Conservation (phyloP, 2,329 filamentous ascomycete genomes). For the Orbilia blumenaviensis region DNA sequence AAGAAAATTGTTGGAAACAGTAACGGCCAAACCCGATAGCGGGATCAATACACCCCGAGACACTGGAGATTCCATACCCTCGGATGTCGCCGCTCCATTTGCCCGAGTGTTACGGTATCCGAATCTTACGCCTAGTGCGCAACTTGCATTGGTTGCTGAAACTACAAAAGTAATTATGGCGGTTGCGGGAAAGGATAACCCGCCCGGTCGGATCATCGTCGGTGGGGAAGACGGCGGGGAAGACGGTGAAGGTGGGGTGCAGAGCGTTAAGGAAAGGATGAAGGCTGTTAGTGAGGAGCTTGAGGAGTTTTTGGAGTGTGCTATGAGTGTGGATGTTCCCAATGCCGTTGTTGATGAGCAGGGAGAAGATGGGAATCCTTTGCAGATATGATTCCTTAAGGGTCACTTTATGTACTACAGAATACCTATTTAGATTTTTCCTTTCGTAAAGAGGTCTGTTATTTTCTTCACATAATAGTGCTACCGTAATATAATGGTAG, state of each 20-base stretch:
- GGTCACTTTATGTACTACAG: background rate
- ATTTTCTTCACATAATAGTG: background rate
- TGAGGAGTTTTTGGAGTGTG: slow-evolving; percentile 94
- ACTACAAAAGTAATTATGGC: slow-evolving; percentile 90
- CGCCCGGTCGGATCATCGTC: slow-evolving; percentile 91
- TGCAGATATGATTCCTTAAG: background rate
- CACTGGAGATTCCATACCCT: background rate
- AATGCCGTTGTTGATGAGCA: slow-evolving; percentile 48
- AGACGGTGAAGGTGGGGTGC: slow-evolving; percentile 67
- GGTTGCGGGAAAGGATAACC: slow-evolving; percentile 95
- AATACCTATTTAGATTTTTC: background rate
- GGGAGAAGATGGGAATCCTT: slow-evolving; percentile 21
- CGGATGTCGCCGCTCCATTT: slow-evolving; percentile 61
- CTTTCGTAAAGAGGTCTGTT: background rate
- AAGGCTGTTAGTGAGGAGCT: slow-evolving; percentile 96
- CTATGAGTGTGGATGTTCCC: slow-evolving; percentile 79
- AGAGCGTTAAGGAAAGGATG: slow-evolving; percentile 91
- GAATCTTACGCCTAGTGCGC: slow-evolving; percentile 72
- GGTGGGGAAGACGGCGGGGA: slow-evolving; percentile 71
- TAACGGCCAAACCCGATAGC: slow-evolving; percentile 58
- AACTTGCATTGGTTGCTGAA: slow-evolving; percentile 80
- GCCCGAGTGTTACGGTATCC: slow-evolving; percentile 73
- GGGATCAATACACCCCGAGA: slow-evolving; percentile 59
- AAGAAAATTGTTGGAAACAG: slow-evolving; percentile 39
- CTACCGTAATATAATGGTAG: background rate